Base-by-base conservation (phyloP, 768 basidiomycete genomes). In the Termitomyces bulborhizus region DNA sequence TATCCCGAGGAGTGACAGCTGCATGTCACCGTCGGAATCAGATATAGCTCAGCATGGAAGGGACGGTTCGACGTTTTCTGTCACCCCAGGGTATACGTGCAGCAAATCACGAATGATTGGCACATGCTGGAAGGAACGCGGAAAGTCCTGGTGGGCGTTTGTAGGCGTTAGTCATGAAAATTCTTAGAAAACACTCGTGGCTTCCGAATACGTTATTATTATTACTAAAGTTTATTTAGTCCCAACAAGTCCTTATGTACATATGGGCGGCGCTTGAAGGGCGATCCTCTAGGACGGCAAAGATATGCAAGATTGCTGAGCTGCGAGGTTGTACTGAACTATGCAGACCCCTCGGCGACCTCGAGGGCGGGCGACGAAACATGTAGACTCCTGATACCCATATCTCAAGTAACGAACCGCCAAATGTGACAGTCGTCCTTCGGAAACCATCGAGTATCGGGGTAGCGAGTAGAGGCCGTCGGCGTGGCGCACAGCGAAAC, bases 31-130 rank as follows among this genome's bases (percentile, higher is more conserved):
- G 29, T 37, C 55, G 37, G 43, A 46, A 40, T 46, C 46, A 39
- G 24, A 50, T 27, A 39, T 26, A 26, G 21, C 47, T 12, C 21
- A 37, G 21, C 46, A 31, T 40, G 53, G 11, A 47, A 40, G 41
- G 39, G 50, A 46, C 45, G 43, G 12, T 56, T 56, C 18, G 55
- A 56, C 55, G 2, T 51, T 56, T 31, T 56, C 55, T 56, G 55
- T 56, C 55, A 56, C 12, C 3, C 29, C 21, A 21, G 13, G 34
- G 34, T 13, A 11, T 34, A 36, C 15, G 15, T n/a, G 26, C 40
- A 47, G n/a, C 26, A 36, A 36, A 51, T 41, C 44, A 36, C 34
- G 13, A 36, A 44, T 37, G 47, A 48, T 48, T 24, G 24, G 34
- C 37, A 37, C 21, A 21, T 21, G 15, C 7, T 24, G 39, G n/a